Evolutionary conservation across 2,329 filamentous ascomycete species (phyloP), one percentile per base, ranked within the genome.

Genomic region (Colletotrichum cereale): DNA sequence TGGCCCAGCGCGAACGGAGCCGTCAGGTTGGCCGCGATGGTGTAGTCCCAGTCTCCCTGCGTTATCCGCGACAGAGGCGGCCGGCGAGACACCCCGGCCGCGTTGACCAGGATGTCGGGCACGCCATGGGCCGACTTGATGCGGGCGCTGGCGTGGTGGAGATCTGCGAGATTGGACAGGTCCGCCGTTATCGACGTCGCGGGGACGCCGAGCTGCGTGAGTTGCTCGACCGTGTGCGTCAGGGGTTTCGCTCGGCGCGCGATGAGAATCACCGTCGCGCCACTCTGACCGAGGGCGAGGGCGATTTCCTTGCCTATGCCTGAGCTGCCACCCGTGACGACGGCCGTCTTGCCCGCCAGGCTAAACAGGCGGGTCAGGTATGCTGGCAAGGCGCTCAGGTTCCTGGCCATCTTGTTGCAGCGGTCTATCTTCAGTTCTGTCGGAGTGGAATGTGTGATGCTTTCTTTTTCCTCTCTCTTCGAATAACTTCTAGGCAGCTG

Each of bases 281-380:
- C 79, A 0, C 79, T 75, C 18, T 77, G 76, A 0, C 79, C 78
- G 0, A 80, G 65, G 0, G 79, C 78, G 8, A 75, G 69, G 0
- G 79, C 78, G 71, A 81, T 81, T 26, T 76, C 76, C 1, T 77
- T 78, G 12, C 79, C 80, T 60, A 81, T 81, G 14, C 80, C 79
- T 4, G 78, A 78, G 69, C 79, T 80, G n/a, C 76, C 80, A 8
- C 80, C 80, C 0, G 80, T 80, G 1, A 81, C 72, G 8, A 81
- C 75, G 0, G 78, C 80, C 6, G 77, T 75, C 47, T 74, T 75
- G 21, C 78, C 79, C 0, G 72, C 65, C n/a, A 81, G 77, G 24
- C 76, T 73, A 65, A 81, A 80, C 38, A 81, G 72, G 10, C 74
- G 73, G 31, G 77, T 61, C 34, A 81, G 76, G 53, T 79, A 80